Evolutionary conservation across 176 grass and related monocot genomes (phyloP).

Genomic region (Avena insularis): DNA sequence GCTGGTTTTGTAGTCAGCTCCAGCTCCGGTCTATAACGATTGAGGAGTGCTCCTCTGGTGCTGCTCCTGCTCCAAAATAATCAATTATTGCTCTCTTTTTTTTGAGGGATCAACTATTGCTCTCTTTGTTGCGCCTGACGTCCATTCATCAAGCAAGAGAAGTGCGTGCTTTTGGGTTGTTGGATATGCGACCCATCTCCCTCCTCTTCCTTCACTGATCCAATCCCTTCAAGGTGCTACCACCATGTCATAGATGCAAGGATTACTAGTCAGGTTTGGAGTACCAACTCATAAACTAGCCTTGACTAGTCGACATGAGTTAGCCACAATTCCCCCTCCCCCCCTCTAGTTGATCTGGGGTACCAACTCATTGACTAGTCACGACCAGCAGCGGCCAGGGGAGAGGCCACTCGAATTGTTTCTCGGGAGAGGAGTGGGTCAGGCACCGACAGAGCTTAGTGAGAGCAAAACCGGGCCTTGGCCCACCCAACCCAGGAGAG

Average conservation of each 20-base stretch:
- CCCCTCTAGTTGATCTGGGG: too few relatives aligned
- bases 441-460: too few relatives aligned
- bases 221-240: neutral
- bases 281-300: too few relatives aligned
- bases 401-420: too few relatives aligned
- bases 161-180: neutral
- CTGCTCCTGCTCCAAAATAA: neutral
- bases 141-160: slow-evolving; percentile 17
- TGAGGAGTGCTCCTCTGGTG: neutral
- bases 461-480: too few relatives aligned
- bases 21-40: neutral
- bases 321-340: too few relatives aligned
- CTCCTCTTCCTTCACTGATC: neutral
- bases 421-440: too few relatives aligned
- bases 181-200: neutral
- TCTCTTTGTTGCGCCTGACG: neutral
- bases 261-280: neutral
- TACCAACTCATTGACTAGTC: too few relatives aligned
- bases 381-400: too few relatives aligned
- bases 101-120: neutral
- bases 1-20: neutral
- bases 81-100: neutral
- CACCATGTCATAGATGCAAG: slow-evolving; percentile 5
- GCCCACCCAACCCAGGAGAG: too few relatives aligned
- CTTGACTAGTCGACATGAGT: too few relatives aligned